These are phyloP conservation scores for Gregarina niphandrodes DNA, from an alignment of 169 alveolate species.

Conservation along the genomic window DNA sequence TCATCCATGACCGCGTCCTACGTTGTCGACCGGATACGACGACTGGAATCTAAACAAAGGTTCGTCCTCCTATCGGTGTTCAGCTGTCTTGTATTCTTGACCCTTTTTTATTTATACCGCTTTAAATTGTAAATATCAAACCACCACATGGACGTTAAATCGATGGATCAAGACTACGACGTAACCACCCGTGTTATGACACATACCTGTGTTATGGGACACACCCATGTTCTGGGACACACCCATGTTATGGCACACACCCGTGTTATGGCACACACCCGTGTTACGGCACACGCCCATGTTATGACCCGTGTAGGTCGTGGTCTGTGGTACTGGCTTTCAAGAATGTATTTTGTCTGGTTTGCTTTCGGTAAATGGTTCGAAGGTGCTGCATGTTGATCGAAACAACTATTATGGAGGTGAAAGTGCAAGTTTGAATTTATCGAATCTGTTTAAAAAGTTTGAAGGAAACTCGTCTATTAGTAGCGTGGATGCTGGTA, in stretches of 20 bases:
- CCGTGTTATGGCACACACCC: no score
- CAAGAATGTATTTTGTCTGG: constrained; percentile 90
- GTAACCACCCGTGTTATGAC: neutral
- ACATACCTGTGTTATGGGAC: neutral
- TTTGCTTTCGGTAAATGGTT: constrained; percentile 54
- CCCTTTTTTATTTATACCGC: neutral
- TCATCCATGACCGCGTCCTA: no score
- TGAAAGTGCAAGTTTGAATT: constrained; percentile 84
- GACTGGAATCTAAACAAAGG: no score
- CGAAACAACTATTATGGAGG: constrained; percentile 90
- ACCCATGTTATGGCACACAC: constrained; percentile 1
- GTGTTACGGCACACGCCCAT: constrained; percentile 1
- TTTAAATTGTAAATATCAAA: no score
- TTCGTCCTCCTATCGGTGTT: no score
- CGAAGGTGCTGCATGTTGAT: constrained; percentile 83
- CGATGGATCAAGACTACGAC: neutral
- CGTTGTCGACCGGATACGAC: no score
- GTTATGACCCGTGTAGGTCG: constrained; percentile 30
- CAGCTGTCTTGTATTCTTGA: no score
- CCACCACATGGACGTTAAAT: no score
- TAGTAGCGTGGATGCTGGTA: neutral
- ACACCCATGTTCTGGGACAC: neutral
- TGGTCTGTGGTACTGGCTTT: constrained; percentile 90
- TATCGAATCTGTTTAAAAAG: constrained; percentile 70
- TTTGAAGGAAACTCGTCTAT: constrained; percentile 56